Evolutionary conservation across 495 filamentous ascomycete genomes (phyloP).

Genomic region (Penicillium mononematosum): DNA sequence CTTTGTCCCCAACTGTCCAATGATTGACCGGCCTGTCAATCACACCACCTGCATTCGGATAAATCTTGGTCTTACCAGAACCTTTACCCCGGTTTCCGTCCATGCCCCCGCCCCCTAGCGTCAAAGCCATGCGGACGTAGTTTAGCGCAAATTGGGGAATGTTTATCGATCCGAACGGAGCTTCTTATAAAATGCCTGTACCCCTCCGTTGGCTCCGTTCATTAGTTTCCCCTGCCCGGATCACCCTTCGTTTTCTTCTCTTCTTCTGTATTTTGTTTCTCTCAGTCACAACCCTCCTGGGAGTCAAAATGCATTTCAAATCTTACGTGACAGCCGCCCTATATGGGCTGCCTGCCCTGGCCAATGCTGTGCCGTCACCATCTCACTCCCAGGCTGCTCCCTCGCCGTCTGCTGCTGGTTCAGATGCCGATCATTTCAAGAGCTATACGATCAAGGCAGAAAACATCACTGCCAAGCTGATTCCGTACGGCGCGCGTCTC

Average conservation of each 20-base stretch:
- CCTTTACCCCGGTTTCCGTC: constrained; percentile 29
- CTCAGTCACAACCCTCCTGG: constrained; percentile 28
- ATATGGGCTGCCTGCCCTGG: constrained; percentile 36
- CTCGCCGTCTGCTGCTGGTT: constrained; percentile 11
- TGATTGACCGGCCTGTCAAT: constrained; percentile 10
- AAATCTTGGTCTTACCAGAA: constrained; percentile 19
- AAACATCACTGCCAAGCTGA: constrained; percentile 71
- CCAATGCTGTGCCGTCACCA: constrained; percentile 21
- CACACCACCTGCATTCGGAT: constrained; percentile 24
- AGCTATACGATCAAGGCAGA: constrained; percentile 72
- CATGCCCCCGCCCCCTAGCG: constrained; percentile 27
- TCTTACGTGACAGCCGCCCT: constrained; percentile 37
- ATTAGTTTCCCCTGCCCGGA: constrained; percentile 34
- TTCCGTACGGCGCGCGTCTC: constrained; percentile 76
- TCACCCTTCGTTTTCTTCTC: constrained; percentile 31
- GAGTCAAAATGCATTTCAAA: constrained; percentile 44
- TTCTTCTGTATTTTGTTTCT: constrained; percentile 38
- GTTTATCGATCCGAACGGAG: constrained; percentile 18
- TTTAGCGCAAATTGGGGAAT: constrained; percentile 19
- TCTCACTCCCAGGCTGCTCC: constrained; percentile 14
- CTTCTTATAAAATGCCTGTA: constrained; percentile 27
- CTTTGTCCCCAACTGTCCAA: constrained; percentile 8
- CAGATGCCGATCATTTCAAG: constrained; percentile 38
- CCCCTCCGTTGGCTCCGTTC: constrained; percentile 33
- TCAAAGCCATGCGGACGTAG: constrained; percentile 26